Percentiles rank a stretch among this genome's conserved stretches.
These are phyloP conservation scores for Trypanosoma avium DNA, from an alignment of 208 protist genomes.

Conservation along the genomic window DNA sequence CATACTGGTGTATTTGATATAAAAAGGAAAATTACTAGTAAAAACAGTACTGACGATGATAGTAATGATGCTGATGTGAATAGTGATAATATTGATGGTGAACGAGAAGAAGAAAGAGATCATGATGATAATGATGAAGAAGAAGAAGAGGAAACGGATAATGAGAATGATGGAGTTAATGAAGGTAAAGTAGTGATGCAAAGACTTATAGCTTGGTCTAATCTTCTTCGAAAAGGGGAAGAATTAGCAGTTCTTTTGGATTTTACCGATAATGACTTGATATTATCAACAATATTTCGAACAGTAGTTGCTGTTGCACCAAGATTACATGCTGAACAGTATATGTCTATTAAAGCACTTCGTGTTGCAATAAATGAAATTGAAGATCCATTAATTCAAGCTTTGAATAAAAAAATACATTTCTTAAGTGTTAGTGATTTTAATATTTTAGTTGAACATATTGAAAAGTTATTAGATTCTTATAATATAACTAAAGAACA, in stretches of 20 bases:
- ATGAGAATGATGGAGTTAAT: constrained; percentile 10
- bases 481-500: constrained; percentile 40
- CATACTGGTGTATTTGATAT: too few species aligned
- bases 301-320: constrained; percentile 59
- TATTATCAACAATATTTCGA: constrained; percentile 31
- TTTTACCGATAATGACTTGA: constrained; percentile 29
- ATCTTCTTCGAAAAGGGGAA: constrained; percentile 32
- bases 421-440: constrained; percentile 43
- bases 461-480: constrained; percentile 42
- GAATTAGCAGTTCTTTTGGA: constrained; percentile 37
- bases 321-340: constrained; percentile 66
- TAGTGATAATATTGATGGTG: constrained; percentile 1
- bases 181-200: constrained; percentile 30
- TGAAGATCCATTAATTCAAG: constrained; percentile 31
- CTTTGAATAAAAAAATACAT: constrained; percentile 60
- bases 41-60: too few species aligned
- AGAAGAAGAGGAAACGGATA: constrained; percentile 26
- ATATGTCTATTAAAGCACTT: constrained; percentile 73
- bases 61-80: too few species aligned
- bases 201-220: constrained; percentile 34
- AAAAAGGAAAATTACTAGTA: too few species aligned
- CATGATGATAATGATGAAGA: constrained; percentile 1
- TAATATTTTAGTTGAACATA: constrained; percentile 30
- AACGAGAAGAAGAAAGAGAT: background rate
- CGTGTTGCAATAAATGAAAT: constrained; percentile 44